Base-by-base conservation (phyloP, 2,329 filamentous ascomycete species). In the Capronia coronata region DNA sequence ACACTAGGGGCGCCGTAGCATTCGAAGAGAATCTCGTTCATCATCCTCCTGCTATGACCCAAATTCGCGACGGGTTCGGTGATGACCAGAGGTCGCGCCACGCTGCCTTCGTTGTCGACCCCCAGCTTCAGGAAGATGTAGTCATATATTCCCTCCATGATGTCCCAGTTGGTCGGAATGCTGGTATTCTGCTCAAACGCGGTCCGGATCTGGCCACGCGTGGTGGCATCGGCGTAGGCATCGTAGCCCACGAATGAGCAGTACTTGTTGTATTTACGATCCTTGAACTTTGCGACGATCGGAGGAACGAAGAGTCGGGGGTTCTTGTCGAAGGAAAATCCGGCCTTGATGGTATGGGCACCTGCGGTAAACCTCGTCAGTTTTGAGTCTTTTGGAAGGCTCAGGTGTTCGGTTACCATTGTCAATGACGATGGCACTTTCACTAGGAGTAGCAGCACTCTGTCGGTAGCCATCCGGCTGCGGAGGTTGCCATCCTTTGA, bases 11-110 rank as follows among this genome's bases (percentile, higher is more conserved):
- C 90, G 52, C 82, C 80, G 67, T 98, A 98, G 69, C 89, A 94
- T 68, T 98, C 93, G 66, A 97, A 98, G 9, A 98, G 74, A 48
- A 97, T 91, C 65, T 98, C 93, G 37, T 87, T 94, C 91, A 97
- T 97, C 60, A 87, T 91, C 71, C 87, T 91, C 59, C 90, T 76
- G 40, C 89, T 84, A 65, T 98, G 98, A 10, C 80, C 82, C 52
- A 95, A 68, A 67, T 97, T 97, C 22, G 90, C 93, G 50, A 97
- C 82, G 0, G 93, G 84, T 69, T 98, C 93, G 0, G 93, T 98
- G 83, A 98, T 89, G 59, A 98, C 84, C 52, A 98, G 80, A 1
- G 91, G 90, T 61, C 89, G 75, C 61, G 91, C 88, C 55, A 98
- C 81, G 19, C 78, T 75, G 7, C 87, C 87, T 42, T 84, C 80